A percentile compares a stretch with the other conserved stretches of the same genome.
Conservation (phyloP, 257 asterid genomes). For the Scutellaria galericulata region DNA sequence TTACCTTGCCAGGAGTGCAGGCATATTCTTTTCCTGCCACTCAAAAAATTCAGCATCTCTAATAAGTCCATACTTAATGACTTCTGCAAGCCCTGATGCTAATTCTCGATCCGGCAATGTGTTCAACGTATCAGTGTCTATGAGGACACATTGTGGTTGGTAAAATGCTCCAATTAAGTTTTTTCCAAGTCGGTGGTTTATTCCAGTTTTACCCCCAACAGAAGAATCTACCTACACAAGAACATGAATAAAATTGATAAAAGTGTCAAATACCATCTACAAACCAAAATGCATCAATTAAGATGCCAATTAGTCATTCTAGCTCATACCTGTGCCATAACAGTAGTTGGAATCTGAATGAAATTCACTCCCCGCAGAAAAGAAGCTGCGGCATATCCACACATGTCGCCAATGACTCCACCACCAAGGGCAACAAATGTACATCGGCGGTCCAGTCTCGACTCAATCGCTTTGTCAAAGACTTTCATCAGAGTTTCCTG, state of each 20-base stretch:
- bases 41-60: constrained; percentile 87
- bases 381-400: constrained; percentile 99
- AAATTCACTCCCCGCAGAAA: constrained; percentile 96
- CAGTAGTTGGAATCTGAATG: constrained; percentile 98
- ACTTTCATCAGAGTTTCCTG: constrained; percentile 94
- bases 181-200: constrained; percentile 96
- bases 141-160: constrained; percentile 97
- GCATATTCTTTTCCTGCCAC: constrained; percentile 96
- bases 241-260: constrained; percentile 16
- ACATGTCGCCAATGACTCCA: constrained; percentile 99
- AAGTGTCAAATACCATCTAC: background rate
- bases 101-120: constrained; percentile 91
- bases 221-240: constrained; percentile 87
- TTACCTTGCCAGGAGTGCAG: constrained; percentile 79
- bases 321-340: constrained; percentile 92
- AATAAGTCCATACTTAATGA: constrained; percentile 88
- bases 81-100: constrained; percentile 98
- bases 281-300: constrained; percentile 22
- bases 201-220: constrained; percentile 99
- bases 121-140: constrained; percentile 89
- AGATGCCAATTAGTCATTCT: constrained; percentile 18
- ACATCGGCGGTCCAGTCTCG: constrained; percentile 88
- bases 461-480: constrained; percentile 92
- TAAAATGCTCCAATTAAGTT: constrained; percentile 95
- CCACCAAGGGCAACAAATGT: constrained; percentile 99